Base-by-base conservation (phyloP, 2,329 filamentous ascomycete species). In the Didymella segeticola region DNA sequence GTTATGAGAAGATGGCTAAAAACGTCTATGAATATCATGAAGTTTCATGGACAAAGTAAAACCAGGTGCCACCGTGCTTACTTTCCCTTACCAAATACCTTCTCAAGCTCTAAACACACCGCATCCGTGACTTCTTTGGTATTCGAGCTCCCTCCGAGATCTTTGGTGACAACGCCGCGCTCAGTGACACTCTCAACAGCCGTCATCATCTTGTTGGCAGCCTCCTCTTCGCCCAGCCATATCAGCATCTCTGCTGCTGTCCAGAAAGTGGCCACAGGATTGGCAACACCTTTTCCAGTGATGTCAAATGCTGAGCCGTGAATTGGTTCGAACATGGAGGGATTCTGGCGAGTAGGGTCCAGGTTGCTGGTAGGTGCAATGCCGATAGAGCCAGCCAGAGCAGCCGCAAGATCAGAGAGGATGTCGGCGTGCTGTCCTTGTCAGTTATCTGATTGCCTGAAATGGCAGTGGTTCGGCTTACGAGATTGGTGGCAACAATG, bases 381-480 rank as follows among this genome's bases (percentile, higher is more conserved):
- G 8, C 88, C 87, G 56, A 90, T 90, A 2, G 83, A 87, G 0
- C 88, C 88, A 2, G 87, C 87, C 6, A 90, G 76, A 0, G 87
- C 86, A 12, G 88, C 87, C 5, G 87, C 88, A 17, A 90, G 77
- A 64, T 90, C 88, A 0, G 86, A 89, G 4, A 90, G 80, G 43
- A 90, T 89, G 60, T 90, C 87, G 3, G 86, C 86, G 38, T 76
- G 73, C 64, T 73, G 38, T 3, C n/a, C 3, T 5, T 23, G 43
- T 61, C 5, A 59, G 48, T 19, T 4, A 7, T 34, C 20, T 19
- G 14, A 4, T 20, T 6, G 4, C 4, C 2, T 8, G 2, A 7
- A 23, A 3, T 12, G 10, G 4, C n/a, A 14, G 9, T 5, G 1
- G 6, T 8, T 17, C 19, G 15, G 47, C 64, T 56, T 55, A 74